Evolutionary conservation across 371 early-diverging fungal species (phyloP), one percentile per base, ranked within the genome.

Genomic region (Caulochytrium protostelioides): DNA sequence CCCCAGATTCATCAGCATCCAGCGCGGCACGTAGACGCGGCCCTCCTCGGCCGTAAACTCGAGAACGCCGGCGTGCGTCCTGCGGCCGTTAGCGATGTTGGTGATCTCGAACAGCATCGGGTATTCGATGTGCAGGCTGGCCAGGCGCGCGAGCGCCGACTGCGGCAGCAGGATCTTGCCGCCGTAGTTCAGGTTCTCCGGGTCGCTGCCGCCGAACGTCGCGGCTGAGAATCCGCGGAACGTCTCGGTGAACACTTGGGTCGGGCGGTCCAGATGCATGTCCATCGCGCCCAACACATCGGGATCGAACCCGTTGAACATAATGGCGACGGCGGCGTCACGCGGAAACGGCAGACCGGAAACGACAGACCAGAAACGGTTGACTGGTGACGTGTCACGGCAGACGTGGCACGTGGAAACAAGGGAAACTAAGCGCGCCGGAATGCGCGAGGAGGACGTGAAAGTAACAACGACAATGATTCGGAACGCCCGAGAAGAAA

Each of bases 11-110:
- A 76, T 65, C 86, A 97, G 87, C 89, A 99, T 89, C 82, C 99
- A 99, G 31, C 79, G 76, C 19, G 99, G 99, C 22, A 99, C 51
- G 47, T 90, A 87, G 4, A 80, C 80, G 19, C 84, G 64, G 15
- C 92, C 97, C 57, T 92, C 92, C 46, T 91, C 89, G 16, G 92
- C 95, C 22, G 82, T 89, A 51, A 99, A 99, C 56, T 99, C 98
- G 5, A 97, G 72, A 1, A 99, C 99, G 47, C 98, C 95, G 17
- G 89, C 87, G 50, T 97, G 84, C 8, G 97, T 83, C 29, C 29
- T 25, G 22, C 44, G 38, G 35, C 35, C 23, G 27, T 56, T 49
- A 13, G 44, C 44, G 32, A 52, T 63, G 50, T 68, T 79, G 18
- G 50, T 53, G 23, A 95, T 54, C 39, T 70, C 64, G 49, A 95